Base-by-base conservation (phyloP, 2,329 filamentous ascomycete species). In the Byssochlamys sp. region DNA sequence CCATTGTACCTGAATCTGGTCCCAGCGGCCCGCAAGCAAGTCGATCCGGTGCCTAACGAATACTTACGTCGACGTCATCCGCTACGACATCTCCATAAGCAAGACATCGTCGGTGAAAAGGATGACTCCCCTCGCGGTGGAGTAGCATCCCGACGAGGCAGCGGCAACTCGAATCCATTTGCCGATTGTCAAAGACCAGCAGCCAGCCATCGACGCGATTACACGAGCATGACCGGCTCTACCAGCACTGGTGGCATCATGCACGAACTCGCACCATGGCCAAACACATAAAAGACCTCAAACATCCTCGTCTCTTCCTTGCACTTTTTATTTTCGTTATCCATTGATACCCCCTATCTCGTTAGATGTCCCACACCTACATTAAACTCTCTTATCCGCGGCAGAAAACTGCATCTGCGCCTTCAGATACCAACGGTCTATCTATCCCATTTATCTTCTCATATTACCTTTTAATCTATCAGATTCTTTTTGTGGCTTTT, bases 1-100 rank as follows among this genome's bases (percentile, higher is more conserved):
- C 79, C 82, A 0, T 51, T 84, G 3, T 82, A 81, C 65, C 72
- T 84, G 56, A 82, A 80, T 58, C 39, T 75, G 1, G 68, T 78
- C 24, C 75, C 76, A 0, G 71, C 73, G 1, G 78, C 79, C 25
- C 74, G 77, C 60, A 71, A 71, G 54, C 75, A 84, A 53, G 78
- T 81, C 4, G 80, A 82, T 58, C 80, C 80, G 0, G 69, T 77
- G 2, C 69, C 72, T 4, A 69, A 73, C 29, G 71, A 73, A 59
- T 67, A 70, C 31, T 64, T 72, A 2, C 69, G 70, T 11, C 67
- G 66, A 7, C 65, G 59, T 35, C 65, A 63, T 12, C 66, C 66
- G 3, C 65, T 63, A 52, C 62, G 59, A 27, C 63, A 63, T 12
- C 58, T 50, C 12, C 52, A 54, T 10, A 54, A 33, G 24, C 33